These are phyloP conservation scores for Brassica rapa DNA, from an alignment of 345 rosid genomes.

Conservation along the genomic window DNA sequence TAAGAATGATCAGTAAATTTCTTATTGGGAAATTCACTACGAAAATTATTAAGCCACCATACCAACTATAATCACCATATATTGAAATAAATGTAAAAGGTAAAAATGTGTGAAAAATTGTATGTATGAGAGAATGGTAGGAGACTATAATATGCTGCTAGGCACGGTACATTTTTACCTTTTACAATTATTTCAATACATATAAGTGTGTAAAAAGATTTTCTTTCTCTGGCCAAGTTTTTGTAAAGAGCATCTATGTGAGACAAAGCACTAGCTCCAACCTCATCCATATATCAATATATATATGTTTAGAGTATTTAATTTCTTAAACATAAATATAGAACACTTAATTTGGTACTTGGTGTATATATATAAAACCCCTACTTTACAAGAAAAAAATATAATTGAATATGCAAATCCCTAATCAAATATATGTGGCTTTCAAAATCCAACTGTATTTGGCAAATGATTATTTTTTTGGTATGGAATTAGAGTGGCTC, in stretches of 20 bases:
- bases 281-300: not conserved
- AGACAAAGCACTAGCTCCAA: not conserved
- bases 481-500: conserved; percentile 22
- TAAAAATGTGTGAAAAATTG: too few species aligned
- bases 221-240: not conserved
- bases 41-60: not conserved
- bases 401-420: not conserved
- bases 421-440: not conserved
- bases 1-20: not conserved
- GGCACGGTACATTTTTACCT: conserved; percentile 11
- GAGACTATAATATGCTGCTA: not conserved
- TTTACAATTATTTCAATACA: not conserved
- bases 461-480: not conserved
- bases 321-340: not conserved
- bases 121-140: too few species aligned
- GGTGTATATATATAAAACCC: not conserved
- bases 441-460: not conserved
- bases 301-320: not conserved
- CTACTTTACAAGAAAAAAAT: not conserved
- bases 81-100: too few species aligned
- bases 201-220: not conserved
- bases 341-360: not conserved
- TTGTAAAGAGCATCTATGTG: not conserved
- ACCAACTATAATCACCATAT: not conserved
- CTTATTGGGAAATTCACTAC: not conserved